Evolutionary conservation across 163 green algal species (phyloP).

Genomic region (Trebouxiophyceae sp.): DNA sequence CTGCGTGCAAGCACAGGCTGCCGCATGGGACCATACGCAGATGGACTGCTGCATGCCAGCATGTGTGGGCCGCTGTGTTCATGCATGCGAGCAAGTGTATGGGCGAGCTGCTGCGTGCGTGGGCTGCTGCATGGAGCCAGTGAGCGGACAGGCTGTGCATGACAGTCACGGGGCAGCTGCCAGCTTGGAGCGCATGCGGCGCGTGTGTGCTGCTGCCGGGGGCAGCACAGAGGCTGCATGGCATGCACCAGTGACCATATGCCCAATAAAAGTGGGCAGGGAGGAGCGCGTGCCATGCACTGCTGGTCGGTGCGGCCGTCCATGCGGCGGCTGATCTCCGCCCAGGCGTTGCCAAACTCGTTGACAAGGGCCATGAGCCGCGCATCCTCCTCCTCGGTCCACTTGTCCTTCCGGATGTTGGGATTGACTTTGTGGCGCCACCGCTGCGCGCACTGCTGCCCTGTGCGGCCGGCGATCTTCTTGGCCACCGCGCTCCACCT

Average conservation of each 20-base stretch:
- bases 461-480: conserved; percentile 70
- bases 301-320: conserved; percentile 68
- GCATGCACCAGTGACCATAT: not conserved
- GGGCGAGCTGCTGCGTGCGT: not conserved
- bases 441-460: conserved; percentile 83
- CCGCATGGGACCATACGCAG: too few species aligned
- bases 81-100: not conserved
- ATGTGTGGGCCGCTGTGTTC: too few species aligned
- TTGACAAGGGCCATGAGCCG: conserved; percentile 50
- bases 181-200: not conserved
- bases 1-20: not conserved
- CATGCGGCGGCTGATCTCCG: conserved; percentile 56
- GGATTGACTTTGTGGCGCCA: conserved; percentile 90
- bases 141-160: not conserved
- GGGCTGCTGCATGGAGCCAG: not conserved
- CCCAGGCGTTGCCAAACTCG: conserved; percentile 65
- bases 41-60: not conserved
- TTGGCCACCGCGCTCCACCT: conserved; percentile 66
- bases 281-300: conserved; percentile 60
- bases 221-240: too few species aligned
- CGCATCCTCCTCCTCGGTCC: conserved; percentile 65
- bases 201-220: too few species aligned
- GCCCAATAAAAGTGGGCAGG: conserved; percentile 33
- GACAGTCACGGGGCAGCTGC: not conserved
- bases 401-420: conserved; percentile 74